Conservation (phyloP, 768 basidiomycete species). For the Naganishia vaughanmartiniae region DNA sequence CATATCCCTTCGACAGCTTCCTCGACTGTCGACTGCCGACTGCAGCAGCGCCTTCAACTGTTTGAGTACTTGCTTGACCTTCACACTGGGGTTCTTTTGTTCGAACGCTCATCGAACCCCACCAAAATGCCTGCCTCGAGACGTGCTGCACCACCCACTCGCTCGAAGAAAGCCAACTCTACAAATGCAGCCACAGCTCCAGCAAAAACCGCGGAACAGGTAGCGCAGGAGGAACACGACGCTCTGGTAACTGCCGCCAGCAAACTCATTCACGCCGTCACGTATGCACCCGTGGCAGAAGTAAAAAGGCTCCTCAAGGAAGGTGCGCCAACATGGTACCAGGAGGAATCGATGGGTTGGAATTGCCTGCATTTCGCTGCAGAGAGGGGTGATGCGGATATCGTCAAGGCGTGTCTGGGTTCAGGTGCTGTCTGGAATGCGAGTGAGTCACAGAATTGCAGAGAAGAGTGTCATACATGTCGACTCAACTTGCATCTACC, state of each 20-base stretch:
- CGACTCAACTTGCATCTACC: conserved; percentile 6
- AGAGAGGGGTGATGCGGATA: conserved; percentile 64
- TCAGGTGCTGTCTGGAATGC: conserved; percentile 89
- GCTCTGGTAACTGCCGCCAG: conserved; percentile 6
- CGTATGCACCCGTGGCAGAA: conserved; percentile 30
- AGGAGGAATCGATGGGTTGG: conserved; percentile 73
- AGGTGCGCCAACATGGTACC: conserved; percentile 77
- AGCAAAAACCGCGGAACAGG: conserved; percentile 19
- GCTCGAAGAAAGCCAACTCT: conserved; percentile 16
- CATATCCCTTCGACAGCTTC: too few relatives aligned
- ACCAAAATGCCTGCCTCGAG: conserved; percentile 18
- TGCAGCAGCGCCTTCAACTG: too few relatives aligned
- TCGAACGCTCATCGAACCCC: too few relatives aligned
- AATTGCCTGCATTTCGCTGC: conserved; percentile 76
- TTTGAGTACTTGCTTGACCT: too few relatives aligned
- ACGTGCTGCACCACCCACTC: not conserved
- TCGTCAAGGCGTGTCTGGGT: conserved; percentile 68
- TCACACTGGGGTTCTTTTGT: too few relatives aligned
- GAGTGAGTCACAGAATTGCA: conserved; percentile 55
- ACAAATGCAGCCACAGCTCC: conserved; percentile 20
- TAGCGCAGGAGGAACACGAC: conserved; percentile 17
- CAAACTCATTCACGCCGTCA: conserved; percentile 14
- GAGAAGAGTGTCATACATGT: conserved; percentile 1
- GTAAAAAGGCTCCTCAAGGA: conserved; percentile 52
- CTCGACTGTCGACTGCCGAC: too few relatives aligned